Evolutionary conservation across 2,329 filamentous ascomycete genomes (phyloP).

Genomic region (Xylariaceae sp.): DNA sequence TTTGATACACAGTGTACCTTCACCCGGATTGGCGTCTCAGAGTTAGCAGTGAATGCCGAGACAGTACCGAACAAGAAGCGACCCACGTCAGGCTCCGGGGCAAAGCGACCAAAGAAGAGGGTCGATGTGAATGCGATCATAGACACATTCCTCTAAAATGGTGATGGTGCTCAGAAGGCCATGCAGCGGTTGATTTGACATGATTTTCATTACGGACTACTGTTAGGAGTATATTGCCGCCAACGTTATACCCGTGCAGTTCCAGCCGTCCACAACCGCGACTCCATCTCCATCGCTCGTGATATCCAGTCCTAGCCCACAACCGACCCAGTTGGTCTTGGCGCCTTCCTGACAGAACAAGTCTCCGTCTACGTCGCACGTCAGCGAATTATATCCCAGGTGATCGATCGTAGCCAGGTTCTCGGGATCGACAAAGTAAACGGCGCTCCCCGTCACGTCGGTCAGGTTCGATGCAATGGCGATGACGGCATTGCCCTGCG

Average conservation of each 20-base stretch:
- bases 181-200: too few relatives aligned
- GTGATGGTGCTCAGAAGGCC: too few relatives aligned
- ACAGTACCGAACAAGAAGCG: too few relatives aligned
- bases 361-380: constrained; percentile 4
- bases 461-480: background rate
- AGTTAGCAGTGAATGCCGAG: too few relatives aligned
- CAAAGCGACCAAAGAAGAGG: too few relatives aligned
- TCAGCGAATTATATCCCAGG: constrained; percentile 18
- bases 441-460: constrained; percentile 9
- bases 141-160: too few relatives aligned
- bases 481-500: constrained; percentile 9
- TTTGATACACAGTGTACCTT: too few relatives aligned
- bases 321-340: constrained; percentile 24
- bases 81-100: too few relatives aligned
- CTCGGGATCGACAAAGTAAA: constrained; percentile 22
- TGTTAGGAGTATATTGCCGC: constrained; percentile 12
- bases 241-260: constrained; percentile 20
- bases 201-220: too few relatives aligned
- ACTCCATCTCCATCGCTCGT: constrained; percentile 14
- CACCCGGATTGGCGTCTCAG: too few relatives aligned
- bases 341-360: constrained; percentile 17
- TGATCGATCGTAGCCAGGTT: constrained; percentile 15
- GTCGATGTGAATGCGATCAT: too few relatives aligned
- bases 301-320: constrained; percentile 26
- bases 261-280: constrained; percentile 24